Base-by-base conservation (phyloP, 345 rosid species). In the Pistacia atlantica region DNA sequence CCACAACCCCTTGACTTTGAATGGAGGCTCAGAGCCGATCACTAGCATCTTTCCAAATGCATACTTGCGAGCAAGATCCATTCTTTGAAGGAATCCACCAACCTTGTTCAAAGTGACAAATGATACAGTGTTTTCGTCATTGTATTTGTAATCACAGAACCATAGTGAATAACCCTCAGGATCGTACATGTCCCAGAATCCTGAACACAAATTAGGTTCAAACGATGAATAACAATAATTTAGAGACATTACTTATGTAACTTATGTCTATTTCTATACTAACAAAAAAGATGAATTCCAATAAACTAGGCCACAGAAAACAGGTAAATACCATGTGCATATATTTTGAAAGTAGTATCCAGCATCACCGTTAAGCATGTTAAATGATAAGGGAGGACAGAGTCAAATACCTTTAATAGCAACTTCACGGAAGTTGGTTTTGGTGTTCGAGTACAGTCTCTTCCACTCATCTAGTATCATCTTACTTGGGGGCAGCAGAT, bases 161-260 rank as follows among this genome's bases (percentile, higher is more conserved):
- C 99, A 96, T 4, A 96, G 82, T 0, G 99, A 96, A 86, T 96
- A 96, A 42, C 99, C 99, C 87, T 96, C 98, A 0, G 97, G 94
- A 81, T 96, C 99, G 73, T 92, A 93, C 98, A 96, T 96, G 83
- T 93, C 99, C 99, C 99, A 96, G 88, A 96, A 96, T 62, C 99
- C 99, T 96, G 84, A 83, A 69, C 46, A 25, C 8, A 37, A 38
- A 37, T 38, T 22, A 12, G 2, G 65, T 38, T 31, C 11, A 58
- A 3, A 4, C 20, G 4, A 72, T 8, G 6, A 25, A 72, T 42
- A 68, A 67, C 54, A 68, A 48, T n/a, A 22, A 12, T 5, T 4
- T 9, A 2, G 2, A 4, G 11, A 11, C 0, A 14, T 12, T 38
- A 38, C 42, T 4, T 38, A 38, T 38, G 42, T 6, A 38, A 6